Percentiles rank a stretch among this genome's conserved stretches.
phyloP scores from a whole-genome alignment of 139 green algal genomes.

The Eudorina sp. region DNA sequence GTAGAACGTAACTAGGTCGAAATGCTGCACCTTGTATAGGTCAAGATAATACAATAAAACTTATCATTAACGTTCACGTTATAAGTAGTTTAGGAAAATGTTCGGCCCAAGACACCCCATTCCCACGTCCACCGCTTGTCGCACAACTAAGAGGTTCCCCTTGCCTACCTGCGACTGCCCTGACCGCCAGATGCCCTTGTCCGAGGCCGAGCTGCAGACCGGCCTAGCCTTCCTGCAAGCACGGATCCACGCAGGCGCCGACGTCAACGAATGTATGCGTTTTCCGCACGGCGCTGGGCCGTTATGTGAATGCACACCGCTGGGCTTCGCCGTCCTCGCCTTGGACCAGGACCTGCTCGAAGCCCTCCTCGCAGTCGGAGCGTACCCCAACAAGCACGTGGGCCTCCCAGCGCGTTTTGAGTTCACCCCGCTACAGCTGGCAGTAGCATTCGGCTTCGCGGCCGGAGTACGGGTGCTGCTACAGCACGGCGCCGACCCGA shows the following conservation, averaged over 20 bases:
- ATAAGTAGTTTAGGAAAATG: no score
- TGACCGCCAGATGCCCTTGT: slow-evolving; percentile 23
- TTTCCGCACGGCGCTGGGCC: neutral
- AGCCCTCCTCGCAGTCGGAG: neutral
- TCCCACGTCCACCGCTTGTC: no score
- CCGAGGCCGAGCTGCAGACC: neutral
- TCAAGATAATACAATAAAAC: no score
- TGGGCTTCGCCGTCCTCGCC: slow-evolving; percentile 23
- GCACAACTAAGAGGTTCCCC: no score
- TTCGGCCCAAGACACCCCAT: no score
- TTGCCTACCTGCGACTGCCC: no score
- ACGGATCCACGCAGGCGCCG: neutral
- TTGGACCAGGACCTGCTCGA: neutral
- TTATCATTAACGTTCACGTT: no score
- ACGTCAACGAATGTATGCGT: slow-evolving; percentile 11
- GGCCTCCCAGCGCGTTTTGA: neutral
- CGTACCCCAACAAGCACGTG: slow-evolving; percentile 15
- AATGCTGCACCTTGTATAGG: no score
- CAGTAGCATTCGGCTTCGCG: neutral
- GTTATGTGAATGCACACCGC: slow-evolving; percentile 23
- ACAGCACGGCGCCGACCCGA: neutral
- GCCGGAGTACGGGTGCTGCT: neutral
- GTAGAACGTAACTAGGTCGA: no score
- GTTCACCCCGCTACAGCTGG: slow-evolving; percentile 26
- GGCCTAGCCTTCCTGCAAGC: neutral